Base-by-base conservation (phyloP, 257 asterid species). In the Fraxinus cuspidata region DNA sequence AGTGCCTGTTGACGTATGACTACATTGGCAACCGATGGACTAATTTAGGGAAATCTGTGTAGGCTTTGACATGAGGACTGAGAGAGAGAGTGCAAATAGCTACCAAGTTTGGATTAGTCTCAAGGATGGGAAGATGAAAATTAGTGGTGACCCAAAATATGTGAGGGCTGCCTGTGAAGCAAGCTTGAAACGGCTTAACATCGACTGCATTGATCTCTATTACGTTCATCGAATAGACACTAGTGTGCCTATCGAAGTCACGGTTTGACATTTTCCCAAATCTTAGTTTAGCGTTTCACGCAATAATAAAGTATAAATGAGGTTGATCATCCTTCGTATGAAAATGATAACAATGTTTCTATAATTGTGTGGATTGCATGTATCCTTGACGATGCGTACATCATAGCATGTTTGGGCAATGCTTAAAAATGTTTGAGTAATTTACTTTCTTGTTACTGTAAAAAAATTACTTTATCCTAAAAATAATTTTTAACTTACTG, bases 191-290 rank as follows among this genome's bases (percentile, higher is more conserved):
- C 80, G 88, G 51, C 84, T 81, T 11, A 83, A 76, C 13, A 70
- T 77, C 2, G 71, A 85, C 27, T 85, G 65, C 74, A 85, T 82
- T 38, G 88, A 85, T 82, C 83, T 85, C 40, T 85, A 77, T 58
- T 85, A 77, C 69, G 74, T 42, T n/a, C 88, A 82, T 80, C 86
- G 88, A 23, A 82, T 85, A 13, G 88, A 85, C 38, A 80, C 78
- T 19, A 38, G 72, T 18, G 66, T 79, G 58, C 88, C 88, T 10
- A 85, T 85, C 44, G 88, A 85, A 85, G 85, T 85, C 85, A 85
- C 88, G 86, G 88, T 82, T 71, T 53, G 84, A 63, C 63, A 21
- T 79, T 65, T 58, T 77, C 31, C 9, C 31, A 21, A 16, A 27
- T 3, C 67, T 8, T 63, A 10, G 19, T 63, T 63, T 27, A 23